phyloP scores from a whole-genome alignment of 2,329 filamentous ascomycete species.

The Talaromyces atroroseus region DNA sequence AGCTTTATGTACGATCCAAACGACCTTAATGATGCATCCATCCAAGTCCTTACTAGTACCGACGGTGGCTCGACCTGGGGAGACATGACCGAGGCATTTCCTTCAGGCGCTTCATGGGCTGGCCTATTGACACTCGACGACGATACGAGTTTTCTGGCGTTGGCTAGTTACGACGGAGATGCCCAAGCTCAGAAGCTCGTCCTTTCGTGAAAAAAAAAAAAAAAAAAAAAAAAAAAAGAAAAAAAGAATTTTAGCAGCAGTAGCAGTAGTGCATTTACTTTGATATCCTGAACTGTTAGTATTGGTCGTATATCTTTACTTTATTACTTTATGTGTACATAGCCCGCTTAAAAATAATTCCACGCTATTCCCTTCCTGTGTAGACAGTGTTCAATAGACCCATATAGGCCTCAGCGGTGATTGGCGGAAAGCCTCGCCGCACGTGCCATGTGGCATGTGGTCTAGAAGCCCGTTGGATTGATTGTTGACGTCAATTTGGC shows the following conservation, averaged over 20 bases:
- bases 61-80: conserved; percentile 2
- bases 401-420: too few species aligned
- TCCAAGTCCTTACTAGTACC: background rate
- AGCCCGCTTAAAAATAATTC: too few species aligned
- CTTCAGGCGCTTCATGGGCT: background rate
- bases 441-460: too few species aligned
- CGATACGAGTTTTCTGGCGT: background rate
- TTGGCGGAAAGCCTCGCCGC: too few species aligned
- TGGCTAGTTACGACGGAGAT: background rate
- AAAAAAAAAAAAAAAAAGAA: background rate
- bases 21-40: background rate
- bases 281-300: background rate
- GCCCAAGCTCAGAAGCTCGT: background rate
- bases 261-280: background rate
- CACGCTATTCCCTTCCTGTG: background rate
- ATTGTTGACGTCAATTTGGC: too few species aligned
- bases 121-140: conserved; percentile 4
- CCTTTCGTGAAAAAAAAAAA: background rate
- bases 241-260: background rate
- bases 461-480: too few species aligned
- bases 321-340: background rate
- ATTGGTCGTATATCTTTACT: background rate
- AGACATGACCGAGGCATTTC: background rate
- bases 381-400: too few species aligned
- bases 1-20: conserved; percentile 3